These are phyloP conservation scores for Plasmodium fragile DNA, from an alignment of 169 alveolate genomes.

Conservation along the genomic window DNA sequence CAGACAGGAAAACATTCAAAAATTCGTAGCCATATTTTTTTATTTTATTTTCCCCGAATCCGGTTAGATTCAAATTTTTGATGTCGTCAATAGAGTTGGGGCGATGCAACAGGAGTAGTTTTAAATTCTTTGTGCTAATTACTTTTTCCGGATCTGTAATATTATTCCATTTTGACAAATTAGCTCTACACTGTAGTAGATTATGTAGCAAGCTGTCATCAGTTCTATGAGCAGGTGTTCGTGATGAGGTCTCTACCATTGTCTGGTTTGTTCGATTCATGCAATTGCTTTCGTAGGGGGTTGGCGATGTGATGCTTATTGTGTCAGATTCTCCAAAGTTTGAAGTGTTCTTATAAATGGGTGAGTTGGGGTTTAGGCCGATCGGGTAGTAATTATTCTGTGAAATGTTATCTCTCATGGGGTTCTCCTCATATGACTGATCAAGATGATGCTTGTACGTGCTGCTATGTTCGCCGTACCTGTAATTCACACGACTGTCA, in stretches of 20 bases:
- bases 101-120: constrained; percentile 39
- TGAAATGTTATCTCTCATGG: not conserved
- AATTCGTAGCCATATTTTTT: constrained; percentile 59
- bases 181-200: constrained; percentile 37
- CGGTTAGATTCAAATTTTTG: constrained; percentile 29
- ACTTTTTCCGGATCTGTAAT: constrained; percentile 72
- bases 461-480: not conserved
- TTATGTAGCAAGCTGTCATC: constrained; percentile 18
- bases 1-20: constrained; percentile 36
- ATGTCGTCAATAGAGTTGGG: constrained; percentile 57
- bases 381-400: not conserved
- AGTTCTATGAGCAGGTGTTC: not conserved
- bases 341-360: not conserved
- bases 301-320: not conserved
- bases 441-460: not conserved
- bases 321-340: not conserved
- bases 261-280: not conserved
- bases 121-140: constrained; percentile 70
- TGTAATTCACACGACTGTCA: not conserved
- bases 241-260: not conserved
- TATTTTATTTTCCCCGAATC: constrained; percentile 69
- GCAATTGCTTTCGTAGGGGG: not conserved
- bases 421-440: not conserved
- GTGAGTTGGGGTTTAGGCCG: not conserved
- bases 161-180: constrained; percentile 36